Conservation (phyloP, 2,329 filamentous ascomycete genomes). For the Dryadomyces quercivorus region DNA sequence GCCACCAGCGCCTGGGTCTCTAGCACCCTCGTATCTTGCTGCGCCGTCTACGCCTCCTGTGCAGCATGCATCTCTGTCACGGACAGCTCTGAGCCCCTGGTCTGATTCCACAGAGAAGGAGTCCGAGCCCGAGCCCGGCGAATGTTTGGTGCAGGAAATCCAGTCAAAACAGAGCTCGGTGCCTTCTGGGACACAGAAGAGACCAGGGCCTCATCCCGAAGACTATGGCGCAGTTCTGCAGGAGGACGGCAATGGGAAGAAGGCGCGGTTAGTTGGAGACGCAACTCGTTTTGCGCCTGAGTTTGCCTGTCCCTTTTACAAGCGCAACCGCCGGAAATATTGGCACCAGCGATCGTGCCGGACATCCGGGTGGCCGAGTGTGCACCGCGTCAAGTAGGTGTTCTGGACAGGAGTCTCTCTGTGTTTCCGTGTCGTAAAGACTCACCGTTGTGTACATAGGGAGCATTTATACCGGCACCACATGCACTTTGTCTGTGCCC, state of each 20-base stretch:
- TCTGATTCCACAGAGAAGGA: not conserved
- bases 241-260: constrained; percentile 1
- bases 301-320: constrained; percentile 26
- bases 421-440: too few species aligned
- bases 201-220: not conserved
- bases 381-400: constrained; percentile 25
- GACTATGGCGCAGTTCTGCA: not conserved
- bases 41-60: not conserved
- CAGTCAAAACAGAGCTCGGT: too few species aligned
- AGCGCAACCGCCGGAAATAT: constrained; percentile 24
- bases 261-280: constrained; percentile 7
- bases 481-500: constrained; percentile 19
- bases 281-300: not conserved
- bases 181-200: not conserved
- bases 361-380: constrained; percentile 24
- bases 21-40: too few species aligned
- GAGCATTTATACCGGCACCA: constrained; percentile 28
- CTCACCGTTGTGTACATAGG: constrained; percentile 7
- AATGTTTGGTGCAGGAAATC: too few species aligned
- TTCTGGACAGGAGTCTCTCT: not conserved
- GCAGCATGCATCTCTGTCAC: not conserved
- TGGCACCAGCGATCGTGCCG: constrained; percentile 22
- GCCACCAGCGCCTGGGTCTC: not conserved
- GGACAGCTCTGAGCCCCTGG: not conserved
- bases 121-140: not conserved